Percentiles rank a stretch among this genome's conserved stretches.
Evolutionary conservation across 805 yeast species (phyloP).

Genomic region (Scheffersomyces coipomensis): DNA sequence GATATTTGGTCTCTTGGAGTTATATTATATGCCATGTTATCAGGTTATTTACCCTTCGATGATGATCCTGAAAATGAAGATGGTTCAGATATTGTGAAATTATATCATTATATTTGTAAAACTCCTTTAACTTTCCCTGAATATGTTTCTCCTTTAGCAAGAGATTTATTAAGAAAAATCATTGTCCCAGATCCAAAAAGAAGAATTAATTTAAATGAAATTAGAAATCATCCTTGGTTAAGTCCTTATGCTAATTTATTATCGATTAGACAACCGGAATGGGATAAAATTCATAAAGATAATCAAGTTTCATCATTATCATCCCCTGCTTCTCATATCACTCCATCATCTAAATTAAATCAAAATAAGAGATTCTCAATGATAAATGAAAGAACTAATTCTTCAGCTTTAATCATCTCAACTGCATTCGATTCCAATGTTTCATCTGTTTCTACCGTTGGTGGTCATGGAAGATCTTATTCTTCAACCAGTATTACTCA

Average conservation of each 20-base stretch:
- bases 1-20: conserved; percentile 98
- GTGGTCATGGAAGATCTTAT: conserved; percentile 30
- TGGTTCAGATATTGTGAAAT: conserved; percentile 86
- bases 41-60: conserved; percentile 96
- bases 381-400: conserved; percentile 39
- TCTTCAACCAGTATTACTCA: conserved; percentile 28
- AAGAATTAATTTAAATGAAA: conserved; percentile 66
- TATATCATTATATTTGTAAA: conserved; percentile 87
- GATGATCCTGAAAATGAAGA: conserved; percentile 97
- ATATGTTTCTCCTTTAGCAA: conserved; percentile 82
- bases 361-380: conserved; percentile 45
- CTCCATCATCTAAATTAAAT: conserved; percentile 10
- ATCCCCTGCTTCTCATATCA: conserved; percentile 3
- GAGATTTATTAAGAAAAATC: conserved; percentile 84
- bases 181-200: conserved; percentile 81
- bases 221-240: conserved; percentile 85
- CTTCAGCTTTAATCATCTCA: conserved; percentile 34
- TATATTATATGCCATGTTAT: conserved; percentile 91
- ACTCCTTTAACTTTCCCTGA: conserved; percentile 96
- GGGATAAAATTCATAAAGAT: conserved; percentile 64
- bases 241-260: conserved; percentile 79
- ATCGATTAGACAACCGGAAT: conserved; percentile 82
- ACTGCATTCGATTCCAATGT: conserved; percentile 10
- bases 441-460: conserved; percentile 2
- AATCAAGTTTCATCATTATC: conserved; percentile 7